A percentile compares a stretch with the other conserved stretches of the same genome.
Evolutionary conservation across 2,329 filamentous ascomycete species (phyloP).

Genomic region (Bipolaris bicolor): DNA sequence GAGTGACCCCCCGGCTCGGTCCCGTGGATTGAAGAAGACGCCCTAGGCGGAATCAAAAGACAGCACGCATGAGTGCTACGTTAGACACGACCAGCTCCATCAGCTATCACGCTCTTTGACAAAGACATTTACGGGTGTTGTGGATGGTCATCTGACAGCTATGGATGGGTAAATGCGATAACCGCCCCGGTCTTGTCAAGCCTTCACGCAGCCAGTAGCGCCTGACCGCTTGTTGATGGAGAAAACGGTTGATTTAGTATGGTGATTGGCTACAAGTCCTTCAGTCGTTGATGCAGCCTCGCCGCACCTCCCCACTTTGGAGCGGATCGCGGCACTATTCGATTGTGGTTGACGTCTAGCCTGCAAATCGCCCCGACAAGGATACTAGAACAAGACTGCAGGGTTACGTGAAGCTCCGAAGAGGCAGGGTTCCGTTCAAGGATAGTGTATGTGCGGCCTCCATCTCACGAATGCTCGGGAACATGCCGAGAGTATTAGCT

Average conservation of each 20-base stretch:
- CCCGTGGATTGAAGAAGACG: slow-evolving; percentile 2
- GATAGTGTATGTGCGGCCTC: slow-evolving; percentile 5
- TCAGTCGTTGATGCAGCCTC: slow-evolving; percentile 32
- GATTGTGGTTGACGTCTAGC: slow-evolving; percentile 5
- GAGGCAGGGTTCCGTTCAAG: slow-evolving; percentile 2
- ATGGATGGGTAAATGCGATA: slow-evolving; percentile 27
- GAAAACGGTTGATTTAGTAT: slow-evolving; percentile 7
- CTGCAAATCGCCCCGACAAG: slow-evolving; percentile 7
- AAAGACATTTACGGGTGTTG: slow-evolving; percentile 20
- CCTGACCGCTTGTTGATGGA: slow-evolving; percentile 32
- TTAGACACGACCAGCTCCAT: neutral
- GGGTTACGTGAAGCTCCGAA: slow-evolving; percentile 3
- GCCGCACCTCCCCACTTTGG: slow-evolving; percentile 27
- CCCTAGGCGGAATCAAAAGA: slow-evolving; percentile 1
- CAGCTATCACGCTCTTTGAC: slow-evolving; percentile 11
- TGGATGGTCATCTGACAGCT: slow-evolving; percentile 40
- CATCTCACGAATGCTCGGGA: slow-evolving; percentile 3
- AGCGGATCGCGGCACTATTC: slow-evolving; percentile 14
- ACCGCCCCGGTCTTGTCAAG: slow-evolving; percentile 26
- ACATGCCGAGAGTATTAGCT: slow-evolving; percentile 9
- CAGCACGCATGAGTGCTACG: slow-evolving; percentile 1
- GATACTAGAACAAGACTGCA: slow-evolving; percentile 5
- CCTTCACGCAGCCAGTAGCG: slow-evolving; percentile 26
- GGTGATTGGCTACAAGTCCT: slow-evolving; percentile 33
- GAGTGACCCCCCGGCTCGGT: slow-evolving; percentile 3